A percentile compares a stretch with the other conserved stretches of the same genome.
These are phyloP conservation scores for Linum trigynum DNA, from an alignment of 345 rosid species.

Conservation along the genomic window DNA sequence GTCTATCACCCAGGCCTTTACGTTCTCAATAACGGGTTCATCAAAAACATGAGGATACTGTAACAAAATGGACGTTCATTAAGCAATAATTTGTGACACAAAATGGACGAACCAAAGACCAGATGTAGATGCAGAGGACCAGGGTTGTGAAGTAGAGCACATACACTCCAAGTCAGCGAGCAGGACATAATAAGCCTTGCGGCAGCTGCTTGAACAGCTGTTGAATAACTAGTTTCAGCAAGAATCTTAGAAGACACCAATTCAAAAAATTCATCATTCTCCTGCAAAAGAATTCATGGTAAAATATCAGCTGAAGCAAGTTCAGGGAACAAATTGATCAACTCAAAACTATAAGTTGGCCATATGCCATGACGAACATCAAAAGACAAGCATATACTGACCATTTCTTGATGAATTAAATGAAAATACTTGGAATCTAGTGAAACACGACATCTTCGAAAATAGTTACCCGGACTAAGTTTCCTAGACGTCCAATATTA, in stretches of 20 bases:
- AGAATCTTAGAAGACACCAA: conserved; percentile 79
- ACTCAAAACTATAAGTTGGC: background rate
- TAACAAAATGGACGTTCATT: conserved; percentile 11
- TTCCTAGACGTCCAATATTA: conserved; percentile 69
- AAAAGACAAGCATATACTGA: conserved; percentile 1
- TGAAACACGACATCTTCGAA: background rate
- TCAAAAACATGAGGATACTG: conserved; percentile 94
- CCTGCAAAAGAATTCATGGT: conserved; percentile 36
- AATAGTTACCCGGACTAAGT: conserved; percentile 51
- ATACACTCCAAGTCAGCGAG: conserved; percentile 65
- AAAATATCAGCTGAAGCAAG: background rate
- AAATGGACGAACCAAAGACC: background rate
- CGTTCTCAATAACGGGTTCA: conserved; percentile 59
- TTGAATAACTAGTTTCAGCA: conserved; percentile 64
- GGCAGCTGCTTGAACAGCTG: conserved; percentile 73
- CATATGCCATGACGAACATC: conserved; percentile 4
- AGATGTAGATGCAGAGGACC: background rate
- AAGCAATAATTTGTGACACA: conserved; percentile 7
- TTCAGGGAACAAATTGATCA: background rate
- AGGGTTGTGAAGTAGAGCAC: background rate
- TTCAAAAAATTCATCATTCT: conserved; percentile 93
- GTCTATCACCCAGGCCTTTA: conserved; percentile 84
- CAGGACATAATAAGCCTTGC: conserved; percentile 73
- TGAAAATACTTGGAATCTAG: too few species aligned
- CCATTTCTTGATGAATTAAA: too few species aligned